Evolutionary conservation across 169 alveolate genomes (phyloP).

Genomic region (Plasmodium cynomolgi): DNA sequence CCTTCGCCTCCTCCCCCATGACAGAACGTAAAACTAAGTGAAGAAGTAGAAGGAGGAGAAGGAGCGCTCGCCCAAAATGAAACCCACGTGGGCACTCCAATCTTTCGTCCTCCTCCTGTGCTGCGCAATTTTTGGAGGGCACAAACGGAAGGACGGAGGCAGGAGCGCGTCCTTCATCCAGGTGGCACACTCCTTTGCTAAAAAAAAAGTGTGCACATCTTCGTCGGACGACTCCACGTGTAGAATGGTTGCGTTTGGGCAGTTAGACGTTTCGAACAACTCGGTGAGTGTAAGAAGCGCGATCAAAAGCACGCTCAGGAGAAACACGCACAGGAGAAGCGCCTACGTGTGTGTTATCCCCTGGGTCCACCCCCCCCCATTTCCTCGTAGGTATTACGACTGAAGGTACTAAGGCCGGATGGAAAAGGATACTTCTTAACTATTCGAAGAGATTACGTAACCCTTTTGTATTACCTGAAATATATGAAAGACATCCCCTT

Average conservation of each 20-base stretch:
- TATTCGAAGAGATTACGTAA: slow-evolving; percentile 71
- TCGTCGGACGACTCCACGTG: slow-evolving; percentile 65
- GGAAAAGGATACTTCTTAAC: slow-evolving; percentile 71
- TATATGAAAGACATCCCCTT: slow-evolving; percentile 67
- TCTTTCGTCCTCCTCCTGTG: background rate
- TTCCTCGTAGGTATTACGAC: slow-evolving; percentile 29
- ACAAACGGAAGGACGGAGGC: background rate
- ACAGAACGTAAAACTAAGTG: background rate
- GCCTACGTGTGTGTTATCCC: background rate
- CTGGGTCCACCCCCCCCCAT: background rate
- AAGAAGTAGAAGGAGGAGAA: background rate
- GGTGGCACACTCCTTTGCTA: slow-evolving; percentile 45
- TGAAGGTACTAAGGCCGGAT: slow-evolving; percentile 38
- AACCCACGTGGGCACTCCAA: background rate
- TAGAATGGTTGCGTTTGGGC: slow-evolving; percentile 34
- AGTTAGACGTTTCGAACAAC: slow-evolving; percentile 67
- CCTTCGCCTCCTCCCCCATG: background rate
- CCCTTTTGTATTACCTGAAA: slow-evolving; percentile 39
- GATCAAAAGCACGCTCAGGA: background rate
- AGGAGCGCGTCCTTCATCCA: slow-evolving; percentile 10
- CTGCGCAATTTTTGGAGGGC: slow-evolving; percentile 6
- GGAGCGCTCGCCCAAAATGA: background rate
- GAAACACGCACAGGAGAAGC: background rate
- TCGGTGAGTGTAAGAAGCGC: slow-evolving; percentile 25
- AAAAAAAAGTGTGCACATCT: slow-evolving; percentile 60